Conservation (phyloP, 2,329 filamentous ascomycete genomes). For the Exophiala viscosa region DNA sequence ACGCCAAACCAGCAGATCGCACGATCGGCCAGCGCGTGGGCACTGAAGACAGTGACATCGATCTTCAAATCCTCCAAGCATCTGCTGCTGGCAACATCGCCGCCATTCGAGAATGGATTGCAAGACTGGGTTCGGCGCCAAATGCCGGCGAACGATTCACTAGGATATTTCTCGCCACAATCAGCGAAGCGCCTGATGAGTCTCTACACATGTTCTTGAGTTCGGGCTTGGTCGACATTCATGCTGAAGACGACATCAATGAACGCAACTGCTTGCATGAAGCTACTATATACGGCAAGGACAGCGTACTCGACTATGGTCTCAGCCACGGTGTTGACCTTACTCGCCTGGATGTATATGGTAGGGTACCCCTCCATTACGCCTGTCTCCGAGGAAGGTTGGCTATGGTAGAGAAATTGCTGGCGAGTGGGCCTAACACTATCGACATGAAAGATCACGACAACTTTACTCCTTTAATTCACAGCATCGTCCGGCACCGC, state of each 20-base stretch:
- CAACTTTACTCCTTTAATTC: conserved; percentile 93
- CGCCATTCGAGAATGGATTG: conserved; percentile 74
- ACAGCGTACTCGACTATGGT: conserved; percentile 71
- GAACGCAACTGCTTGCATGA: conserved; percentile 95
- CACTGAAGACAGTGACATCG: conserved; percentile 84
- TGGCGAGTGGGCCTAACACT: conserved; percentile 66
- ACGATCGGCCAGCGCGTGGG: conserved; percentile 45
- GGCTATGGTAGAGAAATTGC: conserved; percentile 72
- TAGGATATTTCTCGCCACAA: conserved; percentile 81
- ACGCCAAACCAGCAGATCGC: conserved; percentile 47
- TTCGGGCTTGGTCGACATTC: conserved; percentile 80
- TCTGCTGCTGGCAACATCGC: conserved; percentile 77
- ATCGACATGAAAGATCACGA: conserved; percentile 91
- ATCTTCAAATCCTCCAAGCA: conserved; percentile 81
- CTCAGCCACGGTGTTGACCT: conserved; percentile 73
- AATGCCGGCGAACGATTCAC: conserved; percentile 74
- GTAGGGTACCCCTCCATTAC: conserved; percentile 88
- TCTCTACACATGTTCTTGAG: conserved; percentile 73
- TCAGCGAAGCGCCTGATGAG: conserved; percentile 76
- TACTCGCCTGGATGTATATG: conserved; percentile 84
- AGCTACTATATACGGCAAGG: conserved; percentile 88
- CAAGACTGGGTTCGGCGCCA: conserved; percentile 60
- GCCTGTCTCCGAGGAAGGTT: conserved; percentile 90
- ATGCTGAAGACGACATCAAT: conserved; percentile 95
- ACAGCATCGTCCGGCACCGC: conserved; percentile 86